Evolutionary conservation across 164 flowering plant species (phyloP), one percentile per base, ranked within the genome.

Genomic region (Magnolia sinica): DNA sequence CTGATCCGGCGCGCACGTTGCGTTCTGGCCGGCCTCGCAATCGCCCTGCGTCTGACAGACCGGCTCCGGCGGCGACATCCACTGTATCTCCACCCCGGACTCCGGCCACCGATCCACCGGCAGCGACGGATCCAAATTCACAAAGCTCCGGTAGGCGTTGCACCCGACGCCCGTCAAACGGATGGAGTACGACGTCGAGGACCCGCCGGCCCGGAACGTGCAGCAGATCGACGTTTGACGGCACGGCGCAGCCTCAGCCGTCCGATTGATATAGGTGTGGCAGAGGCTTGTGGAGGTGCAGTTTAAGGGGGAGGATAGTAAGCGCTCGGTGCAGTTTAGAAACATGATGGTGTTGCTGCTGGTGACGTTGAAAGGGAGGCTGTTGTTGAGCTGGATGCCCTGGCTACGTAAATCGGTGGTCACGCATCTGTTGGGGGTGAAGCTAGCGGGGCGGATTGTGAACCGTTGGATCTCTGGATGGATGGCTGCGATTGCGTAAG

Each of bases 341-440:
- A 76, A 82, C 70, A 90, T 6, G 76, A 90, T 78, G 71, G 89
- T 88, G 86, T 88, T 90, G 45, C 82, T 68, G 74, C 84, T 76
- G 77, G 89, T 86, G 82, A 90, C 70, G 87, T 86, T 90, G 86
- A 90, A 90, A 37, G 93, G 93, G 31, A 85, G 78, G 69, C 71
- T 22, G 24, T 66, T 22, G 83, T 87, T 81, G 71, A 90, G 88
- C 76, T 76, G 88, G 76, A 90, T 61, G 20, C 93, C 93, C 66
- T 81, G 70, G 84, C 69, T 58, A 19, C 27, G 58, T 9, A 68
- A 14, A 16, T 86, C 88, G 23, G 61, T 51, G 24, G 89, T 72
- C 8, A 80, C 27, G 75, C 90, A 88, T 20, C 82, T 50, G 67
- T 75, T 77, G 0, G 50, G 67, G 49, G 70, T 24, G 20, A 83